Base-by-base conservation (phyloP, 768 basidiomycete species). In the Harrya chromipes region DNA sequence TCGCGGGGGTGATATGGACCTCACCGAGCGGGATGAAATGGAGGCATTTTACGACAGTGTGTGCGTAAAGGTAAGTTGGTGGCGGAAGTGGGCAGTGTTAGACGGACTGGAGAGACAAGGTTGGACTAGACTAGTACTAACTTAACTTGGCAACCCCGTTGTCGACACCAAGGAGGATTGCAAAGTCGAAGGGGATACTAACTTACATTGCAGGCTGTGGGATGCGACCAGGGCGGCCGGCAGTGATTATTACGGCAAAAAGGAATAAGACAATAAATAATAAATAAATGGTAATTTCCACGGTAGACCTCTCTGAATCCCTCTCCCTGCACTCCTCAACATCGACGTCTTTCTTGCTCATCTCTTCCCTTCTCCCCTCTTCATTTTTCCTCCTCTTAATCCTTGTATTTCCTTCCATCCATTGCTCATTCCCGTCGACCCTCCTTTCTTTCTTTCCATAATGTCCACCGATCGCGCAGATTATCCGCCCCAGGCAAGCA, bases 401-500 rank as follows among this genome's bases (percentile, higher is more conserved):
- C 54, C 43, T 51, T 67, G 54, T 65, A 60, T 61, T 60, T 57
- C 60, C 55, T 41, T 54, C 27, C 33, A 34, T 43, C 50, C 11
- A 14, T 56, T 55, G 4, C n/a, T 39, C 43, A n/a, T 50, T 42
- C 26, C 46, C 16, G 38, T 35, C 33, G 33, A 33, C 46, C 44
- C 39, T 20, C 52, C 50, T 54, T 49, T 58, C 47, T 62, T 62
- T 60, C 52, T 55, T 53, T 52, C 45, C 50, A 61, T 60, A 35
- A 75, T 73, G 75, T 58, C 73, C 5, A 59, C 74, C 49, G 78
- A 79, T 56, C 69, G 67, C 42, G 46, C 70, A 44, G 63, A 62
- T 60, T 29, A 40, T n/a, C 61, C 62, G 67, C 72, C 78, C 26
- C 78, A 79, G 60, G 75, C 81, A 36, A 81, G 80, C 56, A 83